phyloP scores from a whole-genome alignment of 2,329 filamentous ascomycete genomes.

The Colletotrichum brevisporum region DNA sequence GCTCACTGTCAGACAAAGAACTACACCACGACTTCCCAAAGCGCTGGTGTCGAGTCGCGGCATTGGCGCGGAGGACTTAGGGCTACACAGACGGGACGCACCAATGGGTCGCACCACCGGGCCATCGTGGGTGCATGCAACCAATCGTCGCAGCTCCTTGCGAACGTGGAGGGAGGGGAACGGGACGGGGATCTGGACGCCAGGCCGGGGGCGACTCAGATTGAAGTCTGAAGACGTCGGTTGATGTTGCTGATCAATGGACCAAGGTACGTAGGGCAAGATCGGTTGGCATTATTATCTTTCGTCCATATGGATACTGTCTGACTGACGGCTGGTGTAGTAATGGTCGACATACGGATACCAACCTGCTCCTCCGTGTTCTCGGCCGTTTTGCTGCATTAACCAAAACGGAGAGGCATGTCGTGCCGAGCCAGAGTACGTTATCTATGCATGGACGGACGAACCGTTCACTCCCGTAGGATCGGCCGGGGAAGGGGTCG shows the following conservation, averaged over 20 bases:
- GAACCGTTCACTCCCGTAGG: not conserved
- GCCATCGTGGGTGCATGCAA: conserved; percentile 32
- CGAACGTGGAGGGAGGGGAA: conserved; percentile 26
- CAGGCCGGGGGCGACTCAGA: conserved; percentile 19
- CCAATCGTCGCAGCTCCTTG: conserved; percentile 31
- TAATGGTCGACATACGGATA: too few relatives aligned
- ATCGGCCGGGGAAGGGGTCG: conserved; percentile 6
- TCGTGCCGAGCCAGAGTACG: not conserved
- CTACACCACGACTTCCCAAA: conserved; percentile 16
- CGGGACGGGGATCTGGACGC: conserved; percentile 2
- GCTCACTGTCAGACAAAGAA: conserved; percentile 6
- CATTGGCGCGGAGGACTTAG: conserved; percentile 21
- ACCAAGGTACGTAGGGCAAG: not conserved
- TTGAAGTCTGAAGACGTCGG: conserved; percentile 7
- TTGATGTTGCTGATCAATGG: not conserved
- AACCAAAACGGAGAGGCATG: conserved; percentile 7
- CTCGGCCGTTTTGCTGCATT: conserved; percentile 2
- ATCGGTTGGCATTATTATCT: too few relatives aligned
- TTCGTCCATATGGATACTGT: too few relatives aligned
- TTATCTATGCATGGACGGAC: conserved; percentile 2
- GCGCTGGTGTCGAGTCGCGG: conserved; percentile 15
- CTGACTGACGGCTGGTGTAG: too few relatives aligned
- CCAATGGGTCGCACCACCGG: conserved; percentile 33
- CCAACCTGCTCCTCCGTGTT: not conserved
- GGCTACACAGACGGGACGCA: conserved; percentile 13